phyloP scores from a whole-genome alignment of 768 basidiomycete genomes.

The Russula emetica region DNA sequence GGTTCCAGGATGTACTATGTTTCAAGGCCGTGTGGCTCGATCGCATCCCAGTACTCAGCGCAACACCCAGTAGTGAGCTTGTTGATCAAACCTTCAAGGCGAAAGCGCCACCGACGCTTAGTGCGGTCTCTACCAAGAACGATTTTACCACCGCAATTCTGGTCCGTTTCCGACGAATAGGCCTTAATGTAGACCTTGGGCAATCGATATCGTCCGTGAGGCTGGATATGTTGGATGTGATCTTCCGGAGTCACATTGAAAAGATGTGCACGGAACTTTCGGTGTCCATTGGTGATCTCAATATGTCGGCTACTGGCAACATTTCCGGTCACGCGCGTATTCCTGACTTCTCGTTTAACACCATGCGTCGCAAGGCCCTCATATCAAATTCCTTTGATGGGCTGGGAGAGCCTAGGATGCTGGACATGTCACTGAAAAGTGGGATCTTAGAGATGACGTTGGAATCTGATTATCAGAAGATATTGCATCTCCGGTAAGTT shows the following conservation, averaged over 20 bases:
- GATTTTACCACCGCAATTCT: constrained; percentile 60
- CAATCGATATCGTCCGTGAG: constrained; percentile 74
- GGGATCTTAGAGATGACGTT: constrained; percentile 62
- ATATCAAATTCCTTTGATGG: constrained; percentile 31
- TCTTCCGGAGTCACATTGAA: constrained; percentile 63
- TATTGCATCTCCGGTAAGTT: constrained; percentile 70
- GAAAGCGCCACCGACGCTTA: constrained; percentile 15
- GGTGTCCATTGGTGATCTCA: constrained; percentile 54
- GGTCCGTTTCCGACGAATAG: constrained; percentile 66
- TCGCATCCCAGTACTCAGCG: constrained; percentile 70
- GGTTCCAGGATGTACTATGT: constrained; percentile 87
- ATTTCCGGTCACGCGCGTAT: constrained; percentile 64
- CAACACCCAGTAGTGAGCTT: constrained; percentile 35
- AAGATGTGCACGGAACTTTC: constrained; percentile 59
- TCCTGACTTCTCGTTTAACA: constrained; percentile 71
- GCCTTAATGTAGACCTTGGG: constrained; percentile 76
- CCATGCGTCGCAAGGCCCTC: constrained; percentile 52
- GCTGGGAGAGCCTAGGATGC: constrained; percentile 44
- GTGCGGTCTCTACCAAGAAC: constrained; percentile 33
- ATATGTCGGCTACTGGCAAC: constrained; percentile 59
- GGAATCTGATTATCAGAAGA: constrained; percentile 70
- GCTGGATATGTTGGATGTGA: constrained; percentile 58
- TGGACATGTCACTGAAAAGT: constrained; percentile 72
- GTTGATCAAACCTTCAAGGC: constrained; percentile 22
- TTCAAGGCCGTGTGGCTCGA: constrained; percentile 96